Evolutionary conservation across 805 yeast species (phyloP), one percentile per base, ranked within the genome.

Genomic region (Spathaspora sp.): DNA sequence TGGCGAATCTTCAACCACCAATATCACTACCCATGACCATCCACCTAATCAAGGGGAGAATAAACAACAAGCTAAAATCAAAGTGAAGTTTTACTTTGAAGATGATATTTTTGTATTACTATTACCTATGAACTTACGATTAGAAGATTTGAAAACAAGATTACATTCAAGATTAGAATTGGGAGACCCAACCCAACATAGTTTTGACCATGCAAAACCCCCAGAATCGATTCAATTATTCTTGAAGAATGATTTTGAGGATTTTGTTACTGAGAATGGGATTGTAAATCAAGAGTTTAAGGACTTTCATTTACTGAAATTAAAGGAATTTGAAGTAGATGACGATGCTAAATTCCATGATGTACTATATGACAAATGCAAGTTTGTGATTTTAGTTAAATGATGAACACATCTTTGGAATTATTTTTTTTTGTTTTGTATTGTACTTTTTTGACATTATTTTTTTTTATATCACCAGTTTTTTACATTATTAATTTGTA

Each of bases 51-150:
- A 60, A 52, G 58, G 38, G 56, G 64, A 26, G 17, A 26, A 31
- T 17, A 46, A 44, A 31, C 28, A 38, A 49, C 52, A 44, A 38
- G 23, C 60, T 38, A 81, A 81, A 59, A 69, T 75, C 17, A 88
- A 88, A 65, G 80, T 87, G 48, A 88, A 88, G 64, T 86, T 88
- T 60, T 88, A 85, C 64, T 87, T 82, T 61, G 85, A 83, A 52
- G 94, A 87, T 60, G 96, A 88, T 62, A 88, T 88, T 14, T 88
- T 87, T 72, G 94, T 90, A 1, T 73, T 88, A 42, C 66, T 83
- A 54, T 69, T 84, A 39, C 82, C 83, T 31, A 61, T 72, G 12
- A 73, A 70, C 54, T 76, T 79, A 47, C 69, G 79, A 3, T 64
- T 80, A 44, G 70, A 67, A 32, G 86, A 81, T 52, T 61, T 84